phyloP scores from a whole-genome alignment of 164 flowering plant genomes.

The Macadamia integrifolia region DNA sequence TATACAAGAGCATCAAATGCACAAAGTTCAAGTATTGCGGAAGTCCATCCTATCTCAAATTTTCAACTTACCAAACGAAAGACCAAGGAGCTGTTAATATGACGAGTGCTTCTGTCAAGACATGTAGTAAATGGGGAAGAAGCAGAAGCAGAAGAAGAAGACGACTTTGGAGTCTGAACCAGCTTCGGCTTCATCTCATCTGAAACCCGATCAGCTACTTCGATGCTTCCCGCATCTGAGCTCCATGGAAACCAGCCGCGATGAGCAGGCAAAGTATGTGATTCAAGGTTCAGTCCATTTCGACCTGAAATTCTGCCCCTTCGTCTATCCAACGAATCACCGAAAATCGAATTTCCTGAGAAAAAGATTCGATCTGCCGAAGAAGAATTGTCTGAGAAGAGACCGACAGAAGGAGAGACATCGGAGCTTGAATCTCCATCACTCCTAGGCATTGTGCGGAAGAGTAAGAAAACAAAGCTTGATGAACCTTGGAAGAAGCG shows the following conservation, averaged over 20 bases:
- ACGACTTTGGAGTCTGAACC: slow-evolving; percentile 17
- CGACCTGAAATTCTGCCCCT: slow-evolving; percentile 33
- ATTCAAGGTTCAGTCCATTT: slow-evolving; percentile 20
- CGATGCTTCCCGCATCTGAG: slow-evolving; percentile 4
- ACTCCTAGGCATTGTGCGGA: slow-evolving; percentile 7
- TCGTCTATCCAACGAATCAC: slow-evolving; percentile 5
- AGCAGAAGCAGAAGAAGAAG: slow-evolving; percentile 6
- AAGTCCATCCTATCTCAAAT: neutral
- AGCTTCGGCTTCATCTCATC: slow-evolving; percentile 17
- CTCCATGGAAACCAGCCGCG: slow-evolving; percentile 14
- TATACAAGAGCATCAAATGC: neutral
- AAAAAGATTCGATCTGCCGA: slow-evolving; percentile 19
- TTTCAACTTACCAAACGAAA: slow-evolving; percentile 27
- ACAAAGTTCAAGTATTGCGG: neutral
- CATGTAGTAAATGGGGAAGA: slow-evolving; percentile 5
- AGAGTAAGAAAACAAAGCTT: neutral
- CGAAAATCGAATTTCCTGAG: neutral
- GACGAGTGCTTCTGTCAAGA: slow-evolving; percentile 10
- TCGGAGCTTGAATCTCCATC: slow-evolving; percentile 10
- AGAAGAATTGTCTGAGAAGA: slow-evolving; percentile 37
- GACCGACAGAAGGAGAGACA: slow-evolving; percentile 33
- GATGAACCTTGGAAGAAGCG: too few species aligned
- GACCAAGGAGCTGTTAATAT: slow-evolving; percentile 16
- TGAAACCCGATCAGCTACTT: slow-evolving; percentile 3
- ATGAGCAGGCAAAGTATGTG: slow-evolving; percentile 23